These are phyloP conservation scores for Phialophora chinensis DNA, from an alignment of 2,329 filamentous ascomycete species.

Conservation along the genomic window DNA sequence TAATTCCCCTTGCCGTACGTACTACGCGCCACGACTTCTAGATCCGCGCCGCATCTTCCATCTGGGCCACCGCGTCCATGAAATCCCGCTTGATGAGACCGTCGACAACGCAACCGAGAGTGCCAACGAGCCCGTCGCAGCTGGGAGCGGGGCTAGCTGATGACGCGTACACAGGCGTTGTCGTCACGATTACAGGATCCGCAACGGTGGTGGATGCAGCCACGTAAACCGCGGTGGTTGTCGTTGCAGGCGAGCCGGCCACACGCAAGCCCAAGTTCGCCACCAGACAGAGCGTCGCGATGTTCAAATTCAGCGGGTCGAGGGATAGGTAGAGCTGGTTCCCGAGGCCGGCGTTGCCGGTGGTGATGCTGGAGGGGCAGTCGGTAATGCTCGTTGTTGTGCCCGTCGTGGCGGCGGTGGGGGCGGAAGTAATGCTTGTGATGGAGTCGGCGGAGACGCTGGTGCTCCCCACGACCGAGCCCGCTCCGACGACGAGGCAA, in stretches of 20 bases:
- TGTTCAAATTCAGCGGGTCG: background rate
- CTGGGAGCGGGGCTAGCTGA: background rate
- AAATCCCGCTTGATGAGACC: background rate
- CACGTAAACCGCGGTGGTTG: background rate
- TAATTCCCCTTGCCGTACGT: too few relatives aligned
- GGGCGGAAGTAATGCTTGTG: background rate
- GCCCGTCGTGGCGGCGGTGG: background rate
- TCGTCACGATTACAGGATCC: background rate
- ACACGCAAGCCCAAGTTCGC: background rate
- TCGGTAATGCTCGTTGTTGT: constrained; percentile 2
- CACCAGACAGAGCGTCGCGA: background rate
- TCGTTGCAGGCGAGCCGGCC: background rate
- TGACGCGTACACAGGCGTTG: background rate
- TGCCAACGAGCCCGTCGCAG: background rate
- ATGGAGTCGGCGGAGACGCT: background rate
- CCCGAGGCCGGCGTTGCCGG: background rate
- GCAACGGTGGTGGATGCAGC: background rate
- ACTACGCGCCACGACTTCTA: too few relatives aligned
- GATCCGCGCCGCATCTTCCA: too few relatives aligned
- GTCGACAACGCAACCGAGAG: background rate
- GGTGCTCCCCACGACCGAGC: too few relatives aligned
- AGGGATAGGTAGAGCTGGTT: background rate
- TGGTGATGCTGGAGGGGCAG: background rate
- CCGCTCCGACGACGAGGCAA: background rate
- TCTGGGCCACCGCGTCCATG: background rate